Conservation (phyloP, 2,329 filamentous ascomycete species). For the Colletotrichum aenigma region DNA sequence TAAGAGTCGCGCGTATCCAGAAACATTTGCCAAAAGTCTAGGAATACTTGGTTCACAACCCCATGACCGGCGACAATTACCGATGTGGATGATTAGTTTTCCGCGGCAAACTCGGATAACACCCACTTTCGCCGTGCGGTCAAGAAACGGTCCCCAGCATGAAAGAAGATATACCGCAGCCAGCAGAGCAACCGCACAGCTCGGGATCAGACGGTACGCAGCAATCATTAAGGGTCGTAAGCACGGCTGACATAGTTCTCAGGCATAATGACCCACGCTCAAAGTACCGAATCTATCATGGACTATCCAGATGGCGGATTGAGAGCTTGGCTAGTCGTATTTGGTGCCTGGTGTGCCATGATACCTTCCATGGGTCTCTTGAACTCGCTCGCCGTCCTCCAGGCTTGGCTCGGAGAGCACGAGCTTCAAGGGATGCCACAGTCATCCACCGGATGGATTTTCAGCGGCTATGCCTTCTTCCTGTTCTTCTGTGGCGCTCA, state of each 20-base stretch:
- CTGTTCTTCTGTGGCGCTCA: conserved; percentile 74
- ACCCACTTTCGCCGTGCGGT: neutral
- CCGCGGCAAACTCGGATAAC: neutral
- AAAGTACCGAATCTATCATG: neutral
- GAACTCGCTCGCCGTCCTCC: conserved; percentile 69
- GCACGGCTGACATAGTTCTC: neutral
- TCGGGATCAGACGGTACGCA: neutral
- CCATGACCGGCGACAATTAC: neutral
- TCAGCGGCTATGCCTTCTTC: conserved; percentile 72
- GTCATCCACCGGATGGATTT: conserved; percentile 73
- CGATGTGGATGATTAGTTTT: neutral
- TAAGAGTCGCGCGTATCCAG: neutral
- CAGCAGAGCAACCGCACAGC: neutral
- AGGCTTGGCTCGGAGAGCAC: conserved; percentile 67
- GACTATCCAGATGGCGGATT: conserved; percentile 72
- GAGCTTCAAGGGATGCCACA: conserved; percentile 63
- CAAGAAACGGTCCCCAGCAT: neutral
- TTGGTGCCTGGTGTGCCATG: conserved; percentile 73
- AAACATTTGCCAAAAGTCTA: neutral
- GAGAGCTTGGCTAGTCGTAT: conserved; percentile 70
- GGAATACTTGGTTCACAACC: neutral
- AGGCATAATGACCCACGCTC: neutral
- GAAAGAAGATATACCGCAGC: neutral
- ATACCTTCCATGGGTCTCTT: conserved; percentile 69
- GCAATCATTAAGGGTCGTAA: neutral